Evolutionary conservation across 1,139 yeast genomes (phyloP).

Genomic region (Candida sojae): DNA sequence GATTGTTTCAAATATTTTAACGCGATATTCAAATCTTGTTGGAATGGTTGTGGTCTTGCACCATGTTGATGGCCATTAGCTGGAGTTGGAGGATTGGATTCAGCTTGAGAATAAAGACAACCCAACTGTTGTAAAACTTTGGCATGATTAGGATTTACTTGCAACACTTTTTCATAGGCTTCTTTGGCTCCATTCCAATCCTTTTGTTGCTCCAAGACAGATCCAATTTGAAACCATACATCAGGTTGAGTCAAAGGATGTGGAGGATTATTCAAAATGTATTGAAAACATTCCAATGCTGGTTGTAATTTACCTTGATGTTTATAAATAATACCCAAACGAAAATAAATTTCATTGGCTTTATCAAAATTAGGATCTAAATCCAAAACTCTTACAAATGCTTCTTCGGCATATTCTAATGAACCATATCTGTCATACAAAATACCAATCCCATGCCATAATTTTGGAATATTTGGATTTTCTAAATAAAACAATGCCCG

Average conservation of each 20-base stretch:
- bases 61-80: slow-evolving; percentile 12
- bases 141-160: slow-evolving; percentile 91
- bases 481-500: slow-evolving; percentile 89
- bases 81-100: slow-evolving; percentile 25
- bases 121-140: slow-evolving; percentile 96
- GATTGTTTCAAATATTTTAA: slow-evolving; percentile 81
- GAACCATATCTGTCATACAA: slow-evolving; percentile 95
- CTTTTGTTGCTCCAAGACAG: slow-evolving; percentile 90
- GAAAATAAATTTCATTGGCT: slow-evolving; percentile 92
- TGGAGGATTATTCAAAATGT: slow-evolving; percentile 88
- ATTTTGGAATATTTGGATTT: slow-evolving; percentile 92
- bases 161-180: slow-evolving; percentile 90
- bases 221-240: slow-evolving; percentile 98
- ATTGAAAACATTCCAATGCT: slow-evolving; percentile 92
- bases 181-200: slow-evolving; percentile 91
- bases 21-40: slow-evolving; percentile 81
- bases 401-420: slow-evolving; percentile 95
- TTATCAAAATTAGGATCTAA: slow-evolving; percentile 95
- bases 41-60: slow-evolving; percentile 24
- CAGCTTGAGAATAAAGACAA: slow-evolving; percentile 88
- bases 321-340: slow-evolving; percentile 95
- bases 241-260: slow-evolving; percentile 95
- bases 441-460: slow-evolving; percentile 98
- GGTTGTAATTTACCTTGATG: slow-evolving; percentile 87
- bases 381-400: slow-evolving; percentile 92